Conservation (phyloP, 2,329 filamentous ascomycete species). For the Aspergillus ustus region DNA sequence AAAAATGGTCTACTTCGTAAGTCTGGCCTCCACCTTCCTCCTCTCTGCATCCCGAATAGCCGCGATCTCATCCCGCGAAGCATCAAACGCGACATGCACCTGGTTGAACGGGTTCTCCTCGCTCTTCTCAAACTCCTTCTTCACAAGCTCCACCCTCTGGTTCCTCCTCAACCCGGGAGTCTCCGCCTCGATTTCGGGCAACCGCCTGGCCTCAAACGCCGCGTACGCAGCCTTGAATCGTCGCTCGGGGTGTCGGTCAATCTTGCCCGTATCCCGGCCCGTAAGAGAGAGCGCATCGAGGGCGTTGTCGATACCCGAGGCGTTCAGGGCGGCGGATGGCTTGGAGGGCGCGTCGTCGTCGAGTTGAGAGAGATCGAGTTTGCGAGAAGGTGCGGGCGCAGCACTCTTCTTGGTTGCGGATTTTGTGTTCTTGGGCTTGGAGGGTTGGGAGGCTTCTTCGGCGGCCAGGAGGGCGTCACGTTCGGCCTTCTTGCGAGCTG, state of each 20-base stretch:
- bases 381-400: slow-evolving; percentile 10
- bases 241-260: slow-evolving; percentile 88
- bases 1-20: slow-evolving; percentile 45
- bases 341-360: slow-evolving; percentile 58
- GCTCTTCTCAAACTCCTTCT: slow-evolving; percentile 93
- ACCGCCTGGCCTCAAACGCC: slow-evolving; percentile 77
- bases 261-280: slow-evolving; percentile 62
- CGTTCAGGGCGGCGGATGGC: slow-evolving; percentile 64
- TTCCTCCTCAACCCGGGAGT: slow-evolving; percentile 78
- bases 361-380: slow-evolving; percentile 74
- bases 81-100: slow-evolving; percentile 74
- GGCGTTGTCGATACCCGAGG: slow-evolving; percentile 89
- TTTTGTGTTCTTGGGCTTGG: slow-evolving; percentile 64
- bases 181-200: slow-evolving; percentile 85
- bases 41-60: slow-evolving; percentile 69
- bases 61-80: slow-evolving; percentile 75
- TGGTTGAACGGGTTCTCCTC: slow-evolving; percentile 97
- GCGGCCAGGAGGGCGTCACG: slow-evolving; percentile 79
- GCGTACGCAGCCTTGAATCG: slow-evolving; percentile 85
- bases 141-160: slow-evolving; percentile 81
- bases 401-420: slow-evolving; percentile 54
- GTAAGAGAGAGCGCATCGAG: slow-evolving; percentile 81
- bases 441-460: slow-evolving; percentile 73
- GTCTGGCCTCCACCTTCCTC: slow-evolving; percentile 73
- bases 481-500: slow-evolving; percentile 88